These are phyloP conservation scores for Cladosporium halotolerans DNA, from an alignment of 2,329 filamentous ascomycete genomes.

Conservation along the genomic window DNA sequence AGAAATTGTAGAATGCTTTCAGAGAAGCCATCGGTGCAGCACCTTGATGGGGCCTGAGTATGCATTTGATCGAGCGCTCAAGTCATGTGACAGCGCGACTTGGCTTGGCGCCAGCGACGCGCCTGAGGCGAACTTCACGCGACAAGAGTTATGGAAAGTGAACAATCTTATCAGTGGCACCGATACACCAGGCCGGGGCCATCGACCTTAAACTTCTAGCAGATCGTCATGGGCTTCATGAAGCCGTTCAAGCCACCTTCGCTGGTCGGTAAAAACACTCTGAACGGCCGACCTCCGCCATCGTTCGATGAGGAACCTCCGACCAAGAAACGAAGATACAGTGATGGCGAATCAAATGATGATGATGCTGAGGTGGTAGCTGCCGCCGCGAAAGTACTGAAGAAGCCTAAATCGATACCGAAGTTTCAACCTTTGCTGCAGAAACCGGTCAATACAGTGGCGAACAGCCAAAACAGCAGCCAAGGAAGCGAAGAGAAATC, in stretches of 20 bases:
- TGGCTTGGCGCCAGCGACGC: too few relatives aligned
- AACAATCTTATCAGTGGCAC: too few relatives aligned
- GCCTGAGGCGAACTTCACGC: too few relatives aligned
- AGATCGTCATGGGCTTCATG: background rate
- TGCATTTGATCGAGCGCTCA: background rate
- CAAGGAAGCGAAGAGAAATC: background rate
- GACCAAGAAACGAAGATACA: constrained; percentile 38
- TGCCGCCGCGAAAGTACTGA: constrained; percentile 27
- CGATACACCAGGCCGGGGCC: too few relatives aligned
- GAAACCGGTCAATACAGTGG: constrained; percentile 27
- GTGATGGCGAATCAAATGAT: constrained; percentile 19
- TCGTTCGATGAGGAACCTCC: constrained; percentile 27
- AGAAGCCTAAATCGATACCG: constrained; percentile 19
- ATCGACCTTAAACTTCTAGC: too few relatives aligned
- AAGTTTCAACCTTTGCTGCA: constrained; percentile 21
- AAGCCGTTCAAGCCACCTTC: constrained; percentile 16
- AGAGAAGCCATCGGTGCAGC: too few relatives aligned
- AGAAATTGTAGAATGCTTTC: too few relatives aligned
- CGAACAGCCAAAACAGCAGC: constrained; percentile 11
- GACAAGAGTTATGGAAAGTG: too few relatives aligned
- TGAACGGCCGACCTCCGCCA: constrained; percentile 2
- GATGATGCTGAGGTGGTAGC: constrained; percentile 21
- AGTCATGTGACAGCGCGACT: background rate
- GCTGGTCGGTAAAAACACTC: constrained; percentile 4
- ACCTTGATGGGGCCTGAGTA: too few relatives aligned